A percentile compares a stretch with the other conserved stretches of the same genome.
Conservation (phyloP, 2,329 filamentous ascomycete species). For the Trematosphaeria pertusa region DNA sequence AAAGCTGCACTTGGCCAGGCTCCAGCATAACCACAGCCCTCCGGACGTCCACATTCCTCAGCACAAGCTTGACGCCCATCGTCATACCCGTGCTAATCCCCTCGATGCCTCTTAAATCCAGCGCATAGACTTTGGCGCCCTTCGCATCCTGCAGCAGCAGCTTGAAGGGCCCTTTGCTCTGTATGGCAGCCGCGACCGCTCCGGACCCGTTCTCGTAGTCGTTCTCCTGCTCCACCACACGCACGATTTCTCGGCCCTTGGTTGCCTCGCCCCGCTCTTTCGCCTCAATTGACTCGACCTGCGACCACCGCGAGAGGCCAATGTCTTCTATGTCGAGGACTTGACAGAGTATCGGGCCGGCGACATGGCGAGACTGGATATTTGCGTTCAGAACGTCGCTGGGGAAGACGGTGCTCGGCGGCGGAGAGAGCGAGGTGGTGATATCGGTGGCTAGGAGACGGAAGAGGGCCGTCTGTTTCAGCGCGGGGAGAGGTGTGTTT, state of each 20-base stretch:
- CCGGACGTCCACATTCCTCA: constrained; percentile 72
- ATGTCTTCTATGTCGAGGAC: constrained; percentile 88
- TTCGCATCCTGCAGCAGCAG: constrained; percentile 80
- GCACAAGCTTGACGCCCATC: constrained; percentile 82
- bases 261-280: constrained; percentile 75
- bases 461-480: constrained; percentile 80
- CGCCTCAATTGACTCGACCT: constrained; percentile 81
- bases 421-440: constrained; percentile 61
- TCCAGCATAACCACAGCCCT: constrained; percentile 82
- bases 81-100: constrained; percentile 70
- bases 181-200: constrained; percentile 27
- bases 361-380: constrained; percentile 63
- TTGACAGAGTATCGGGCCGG: constrained; percentile 74
- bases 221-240: constrained; percentile 61
- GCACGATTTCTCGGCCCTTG: constrained; percentile 80
- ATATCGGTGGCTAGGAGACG: constrained; percentile 83
- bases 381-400: constrained; percentile 62
- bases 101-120: constrained; percentile 74
- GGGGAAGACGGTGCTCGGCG: constrained; percentile 61
- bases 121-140: constrained; percentile 70
- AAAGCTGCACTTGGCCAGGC: constrained; percentile 68
- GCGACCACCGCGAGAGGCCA: constrained; percentile 79
- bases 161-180: constrained; percentile 72
- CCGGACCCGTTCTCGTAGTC: constrained; percentile 53
- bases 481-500: constrained; percentile 69